Evolutionary conservation across 129 eudicot species (phyloP), one percentile per base, ranked within the genome.

Genomic region (Scalesia atractyloides): DNA sequence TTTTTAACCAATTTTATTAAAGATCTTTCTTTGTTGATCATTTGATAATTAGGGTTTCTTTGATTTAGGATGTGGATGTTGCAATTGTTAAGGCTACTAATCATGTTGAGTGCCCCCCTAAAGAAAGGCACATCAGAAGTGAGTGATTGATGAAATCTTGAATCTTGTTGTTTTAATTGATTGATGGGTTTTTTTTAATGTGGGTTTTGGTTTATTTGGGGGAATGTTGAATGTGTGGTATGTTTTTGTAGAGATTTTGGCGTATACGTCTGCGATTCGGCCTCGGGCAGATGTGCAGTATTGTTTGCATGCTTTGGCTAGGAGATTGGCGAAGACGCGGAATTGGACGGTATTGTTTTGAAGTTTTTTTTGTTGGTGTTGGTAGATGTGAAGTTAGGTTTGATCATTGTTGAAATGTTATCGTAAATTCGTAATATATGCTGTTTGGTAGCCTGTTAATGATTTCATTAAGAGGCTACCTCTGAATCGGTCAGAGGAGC

Each of bases 111-210:
- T 76, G 80, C 59, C 98, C 97, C 19, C 97, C 97, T 18, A 93
- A 93, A 83, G 98, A 93, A 73, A 80, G 98, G 65, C 98, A 93
- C 80, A 84, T 93, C 82, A 86, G 91, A 74, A 93, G 98, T 93
- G 73, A 80, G 96, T 82, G 68, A 37, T 64, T 65, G 0, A 41
- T 41, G 2, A 41, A 41, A 41, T 41, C 46, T 58, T 43, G 14
- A 26, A 9, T 20, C 37, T 9, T 69, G 5, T 2, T 20, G 5
- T 30, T 62, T 13, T 9, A 6, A 57, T 71, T 71, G 22, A 56
- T 70, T 33, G 30, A 10, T 50, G 44, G 69, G 70, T 66, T 26
- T 47, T 41, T 6, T 41, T 41, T 8, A 9, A 54, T 61, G 61
- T 70, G 56, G 19, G 20, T 34, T 14, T 8, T 34, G 59, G 54